Evolutionary conservation across 345 rosid species (phyloP).

Genomic region (Limnanthes douglasii): DNA sequence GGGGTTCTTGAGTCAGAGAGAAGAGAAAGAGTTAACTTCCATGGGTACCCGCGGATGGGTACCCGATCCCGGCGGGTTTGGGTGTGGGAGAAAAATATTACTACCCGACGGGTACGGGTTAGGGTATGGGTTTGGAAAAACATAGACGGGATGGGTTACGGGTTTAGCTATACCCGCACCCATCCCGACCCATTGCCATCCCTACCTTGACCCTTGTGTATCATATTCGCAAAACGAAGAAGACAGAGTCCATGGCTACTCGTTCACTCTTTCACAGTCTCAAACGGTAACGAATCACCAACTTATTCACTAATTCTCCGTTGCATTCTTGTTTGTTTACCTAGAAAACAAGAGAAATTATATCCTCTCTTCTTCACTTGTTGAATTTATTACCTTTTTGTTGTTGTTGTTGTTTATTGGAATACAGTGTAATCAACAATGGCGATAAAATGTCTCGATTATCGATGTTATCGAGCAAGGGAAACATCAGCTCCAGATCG

Average conservation of each 20-base stretch:
- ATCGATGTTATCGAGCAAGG: background rate
- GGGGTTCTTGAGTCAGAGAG: too few species aligned
- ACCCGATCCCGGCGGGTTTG: too few species aligned
- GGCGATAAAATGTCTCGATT: conserved; percentile 6
- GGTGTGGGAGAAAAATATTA: too few species aligned
- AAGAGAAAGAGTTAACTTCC: too few species aligned
- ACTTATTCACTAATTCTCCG: background rate
- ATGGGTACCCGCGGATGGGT: too few species aligned
- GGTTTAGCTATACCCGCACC: too few species aligned
- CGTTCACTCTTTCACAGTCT: conserved; percentile 16
- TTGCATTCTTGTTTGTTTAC: background rate
- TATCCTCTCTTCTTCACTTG: background rate
- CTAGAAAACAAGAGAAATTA: background rate
- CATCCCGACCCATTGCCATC: too few species aligned
- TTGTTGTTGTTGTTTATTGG: conserved; percentile 7
- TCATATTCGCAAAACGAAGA: too few species aligned
- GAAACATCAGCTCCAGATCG: background rate
- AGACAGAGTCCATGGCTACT: conserved; percentile 13
- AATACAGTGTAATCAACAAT: conserved; percentile 6
- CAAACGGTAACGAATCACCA: conserved; percentile 5
- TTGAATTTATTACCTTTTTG: background rate
- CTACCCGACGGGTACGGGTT: too few species aligned
- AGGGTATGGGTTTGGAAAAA: too few species aligned
- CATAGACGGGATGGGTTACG: too few species aligned
- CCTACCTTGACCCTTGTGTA: too few species aligned